Percentiles rank a stretch among this genome's conserved stretches.
phyloP scores from a whole-genome alignment of 2,329 filamentous ascomycete species.

The Ceratocystis cubensis region DNA sequence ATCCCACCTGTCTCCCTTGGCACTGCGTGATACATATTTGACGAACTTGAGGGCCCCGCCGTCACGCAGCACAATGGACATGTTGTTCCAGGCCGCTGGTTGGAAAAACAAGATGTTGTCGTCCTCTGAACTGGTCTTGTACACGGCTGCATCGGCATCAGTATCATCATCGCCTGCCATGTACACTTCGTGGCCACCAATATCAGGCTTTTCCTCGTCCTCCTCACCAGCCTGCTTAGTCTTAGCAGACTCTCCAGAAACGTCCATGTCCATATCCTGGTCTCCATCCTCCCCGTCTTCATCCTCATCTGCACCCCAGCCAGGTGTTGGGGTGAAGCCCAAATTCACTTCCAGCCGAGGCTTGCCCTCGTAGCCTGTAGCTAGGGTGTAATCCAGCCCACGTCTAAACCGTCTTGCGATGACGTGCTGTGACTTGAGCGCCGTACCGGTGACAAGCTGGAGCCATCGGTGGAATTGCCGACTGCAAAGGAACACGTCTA shows the following conservation, averaged over 20 bases:
- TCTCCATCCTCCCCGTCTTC: conserved; percentile 38
- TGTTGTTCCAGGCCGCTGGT: conserved; percentile 67
- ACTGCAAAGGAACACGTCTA: conserved; percentile 74
- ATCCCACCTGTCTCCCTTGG: conserved; percentile 87
- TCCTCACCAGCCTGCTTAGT: conserved; percentile 27
- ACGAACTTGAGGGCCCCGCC: conserved; percentile 80
- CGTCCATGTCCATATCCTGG: conserved; percentile 35
- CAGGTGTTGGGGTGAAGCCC: conserved; percentile 68
- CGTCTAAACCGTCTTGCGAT: conserved; percentile 78
- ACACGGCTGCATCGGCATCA: conserved; percentile 71
- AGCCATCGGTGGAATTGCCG: conserved; percentile 83
- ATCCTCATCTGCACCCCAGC: conserved; percentile 65
- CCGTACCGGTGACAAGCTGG: conserved; percentile 63
- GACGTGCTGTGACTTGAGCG: conserved; percentile 60
- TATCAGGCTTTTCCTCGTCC: conserved; percentile 36
- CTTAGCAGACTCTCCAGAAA: conserved; percentile 27
- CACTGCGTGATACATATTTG: conserved; percentile 79
- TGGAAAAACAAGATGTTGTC: conserved; percentile 55
- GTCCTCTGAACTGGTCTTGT: conserved; percentile 67
- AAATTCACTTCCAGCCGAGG: conserved; percentile 78
- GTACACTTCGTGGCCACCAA: conserved; percentile 77
- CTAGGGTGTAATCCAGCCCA: conserved; percentile 83
- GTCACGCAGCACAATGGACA: conserved; percentile 83
- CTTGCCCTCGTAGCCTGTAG: conserved; percentile 67
- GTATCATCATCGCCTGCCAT: conserved; percentile 76